phyloP scores from a whole-genome alignment of 2,329 filamentous ascomycete genomes.

The Trichophyton equinum region DNA sequence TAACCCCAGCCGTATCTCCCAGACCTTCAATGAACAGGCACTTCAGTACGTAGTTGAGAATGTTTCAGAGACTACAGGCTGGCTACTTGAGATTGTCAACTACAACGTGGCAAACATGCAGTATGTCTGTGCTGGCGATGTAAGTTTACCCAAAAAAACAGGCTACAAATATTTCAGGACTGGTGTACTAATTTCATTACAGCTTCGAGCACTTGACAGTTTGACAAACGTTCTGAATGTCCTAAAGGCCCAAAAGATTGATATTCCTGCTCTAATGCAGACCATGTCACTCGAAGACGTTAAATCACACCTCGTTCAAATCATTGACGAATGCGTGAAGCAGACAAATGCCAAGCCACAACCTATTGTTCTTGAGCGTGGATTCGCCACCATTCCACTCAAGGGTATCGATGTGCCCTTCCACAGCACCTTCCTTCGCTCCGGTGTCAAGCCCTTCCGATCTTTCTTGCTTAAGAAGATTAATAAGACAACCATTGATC shows the following conservation, averaged over 20 bases:
- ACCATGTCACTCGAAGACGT: conserved; percentile 79
- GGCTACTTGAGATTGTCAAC: conserved; percentile 98
- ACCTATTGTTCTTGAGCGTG: conserved; percentile 81
- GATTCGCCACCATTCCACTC: conserved; percentile 92
- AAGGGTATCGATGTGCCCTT: conserved; percentile 97
- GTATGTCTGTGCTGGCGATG: conserved; percentile 55
- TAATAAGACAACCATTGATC: conserved; percentile 97
- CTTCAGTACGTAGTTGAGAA: conserved; percentile 94
- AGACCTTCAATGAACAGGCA: conserved; percentile 96
- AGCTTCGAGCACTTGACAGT: conserved; percentile 51
- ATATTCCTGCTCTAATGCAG: conserved; percentile 85
- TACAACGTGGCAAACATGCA: conserved; percentile 65
- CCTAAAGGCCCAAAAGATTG: conserved; percentile 91
- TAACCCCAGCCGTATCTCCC: conserved; percentile 94
- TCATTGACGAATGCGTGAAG: conserved; percentile 78
- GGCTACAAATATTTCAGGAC: not conserved
- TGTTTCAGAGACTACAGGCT: conserved; percentile 83
- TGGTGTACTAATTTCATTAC: conserved; percentile 11
- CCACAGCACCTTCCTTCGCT: conserved; percentile 96
- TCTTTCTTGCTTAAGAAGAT: conserved; percentile 99
- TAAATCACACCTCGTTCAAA: conserved; percentile 76
- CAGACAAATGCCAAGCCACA: conserved; percentile 78
- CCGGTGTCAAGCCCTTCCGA: conserved; percentile 97
- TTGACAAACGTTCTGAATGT: conserved; percentile 78
- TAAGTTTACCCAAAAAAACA: conserved; percentile 22